These are phyloP conservation scores for Tetrapisispora arboricola DNA, from an alignment of 805 yeast genomes.

Conservation along the genomic window DNA sequence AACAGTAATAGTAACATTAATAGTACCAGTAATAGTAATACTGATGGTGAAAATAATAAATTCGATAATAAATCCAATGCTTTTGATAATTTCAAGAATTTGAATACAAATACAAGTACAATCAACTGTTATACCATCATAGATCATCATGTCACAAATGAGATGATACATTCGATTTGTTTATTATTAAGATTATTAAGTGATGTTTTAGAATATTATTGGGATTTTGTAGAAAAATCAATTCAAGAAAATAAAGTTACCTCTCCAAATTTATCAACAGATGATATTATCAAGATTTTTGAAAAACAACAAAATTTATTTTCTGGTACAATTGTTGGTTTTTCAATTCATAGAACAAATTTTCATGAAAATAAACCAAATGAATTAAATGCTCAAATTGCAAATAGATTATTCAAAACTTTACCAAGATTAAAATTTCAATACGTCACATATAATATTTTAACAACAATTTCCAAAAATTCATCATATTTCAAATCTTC, in stretches of 20 bases:
- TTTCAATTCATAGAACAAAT: slow-evolving; percentile 23
- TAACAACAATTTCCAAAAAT: slow-evolving; percentile 23
- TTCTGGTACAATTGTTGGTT: slow-evolving; percentile 24
- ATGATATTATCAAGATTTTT: not conserved
- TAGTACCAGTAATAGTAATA: slow-evolving; percentile 2
- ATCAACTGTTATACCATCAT: slow-evolving; percentile 3
- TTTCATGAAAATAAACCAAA: slow-evolving; percentile 30
- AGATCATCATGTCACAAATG: slow-evolving; percentile 7
- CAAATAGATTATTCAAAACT: slow-evolving; percentile 21
- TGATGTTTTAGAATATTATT: slow-evolving; percentile 32
- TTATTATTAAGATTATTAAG: slow-evolving; percentile 33
- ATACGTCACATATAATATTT: slow-evolving; percentile 22
- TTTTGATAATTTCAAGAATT: not conserved
- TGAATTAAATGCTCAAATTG: slow-evolving; percentile 19
- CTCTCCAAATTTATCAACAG: not conserved
- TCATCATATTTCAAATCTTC: slow-evolving; percentile 2
- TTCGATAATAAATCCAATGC: too few species aligned
- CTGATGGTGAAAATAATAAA: not conserved
- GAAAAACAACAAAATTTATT: slow-evolving; percentile 10
- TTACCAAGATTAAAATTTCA: slow-evolving; percentile 28
- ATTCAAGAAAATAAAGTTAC: slow-evolving; percentile 12
- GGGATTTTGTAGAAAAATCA: slow-evolving; percentile 24
- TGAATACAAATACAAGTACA: not conserved
- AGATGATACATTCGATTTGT: slow-evolving; percentile 19
- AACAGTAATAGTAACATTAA: not conserved